Evolutionary conservation across 2,329 filamentous ascomycete genomes (phyloP).

Genomic region (Fusarium setosum): DNA sequence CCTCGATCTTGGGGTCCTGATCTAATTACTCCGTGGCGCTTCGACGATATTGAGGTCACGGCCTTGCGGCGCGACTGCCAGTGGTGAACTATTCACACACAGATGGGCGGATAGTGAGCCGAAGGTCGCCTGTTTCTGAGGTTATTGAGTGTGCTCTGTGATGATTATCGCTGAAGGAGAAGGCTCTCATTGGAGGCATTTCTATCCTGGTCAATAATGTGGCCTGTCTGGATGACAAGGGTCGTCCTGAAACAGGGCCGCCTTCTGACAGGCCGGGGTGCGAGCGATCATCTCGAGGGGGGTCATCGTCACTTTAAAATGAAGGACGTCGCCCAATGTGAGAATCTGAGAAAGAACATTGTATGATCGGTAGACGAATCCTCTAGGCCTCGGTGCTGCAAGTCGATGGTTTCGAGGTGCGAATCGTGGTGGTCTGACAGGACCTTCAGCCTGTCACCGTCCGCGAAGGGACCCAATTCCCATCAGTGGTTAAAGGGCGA

Average conservation of each 20-base stretch:
- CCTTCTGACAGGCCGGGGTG: background rate
- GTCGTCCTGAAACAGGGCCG: constrained; percentile 8
- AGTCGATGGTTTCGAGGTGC: too few species aligned
- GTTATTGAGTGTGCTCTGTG: background rate
- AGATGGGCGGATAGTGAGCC: constrained; percentile 17
- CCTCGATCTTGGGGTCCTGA: background rate
- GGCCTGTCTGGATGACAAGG: constrained; percentile 1
- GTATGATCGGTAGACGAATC: too few species aligned
- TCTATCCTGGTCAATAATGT: background rate
- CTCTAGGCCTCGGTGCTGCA: too few species aligned
- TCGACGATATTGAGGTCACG: background rate
- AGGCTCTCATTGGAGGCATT: constrained; percentile 27
- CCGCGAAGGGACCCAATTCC: too few species aligned
- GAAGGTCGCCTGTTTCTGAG: constrained; percentile 17
- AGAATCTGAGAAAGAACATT: too few species aligned
- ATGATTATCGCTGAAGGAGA: background rate
- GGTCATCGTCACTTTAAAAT: background rate
- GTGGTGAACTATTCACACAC: background rate
- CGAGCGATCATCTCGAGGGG: background rate
- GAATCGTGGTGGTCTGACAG: too few species aligned
- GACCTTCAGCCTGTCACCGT: too few species aligned
- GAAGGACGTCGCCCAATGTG: background rate
- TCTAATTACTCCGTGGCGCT: background rate
- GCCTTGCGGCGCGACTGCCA: background rate
- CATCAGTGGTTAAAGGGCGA: too few species aligned